Conservation (phyloP, 2,329 filamentous ascomycete genomes). For the Tolypocladium cylindrosporum region DNA sequence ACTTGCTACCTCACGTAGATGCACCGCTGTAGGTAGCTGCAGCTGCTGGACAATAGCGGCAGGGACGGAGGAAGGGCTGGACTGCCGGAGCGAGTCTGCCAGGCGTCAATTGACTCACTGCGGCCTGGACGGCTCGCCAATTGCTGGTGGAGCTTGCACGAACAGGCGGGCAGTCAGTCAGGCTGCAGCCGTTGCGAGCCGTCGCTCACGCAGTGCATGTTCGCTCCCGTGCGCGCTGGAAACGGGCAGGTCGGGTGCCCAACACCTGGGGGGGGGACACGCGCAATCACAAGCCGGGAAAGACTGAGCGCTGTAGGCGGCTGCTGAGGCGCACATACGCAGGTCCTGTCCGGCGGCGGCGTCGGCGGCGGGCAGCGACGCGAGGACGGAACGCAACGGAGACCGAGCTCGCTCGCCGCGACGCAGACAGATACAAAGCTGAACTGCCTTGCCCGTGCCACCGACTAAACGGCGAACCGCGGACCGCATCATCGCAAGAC, state of each 20-base stretch:
- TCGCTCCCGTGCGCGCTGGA: too few relatives aligned
- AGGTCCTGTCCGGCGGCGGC: background rate
- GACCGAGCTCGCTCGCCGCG: slow-evolving; percentile 1
- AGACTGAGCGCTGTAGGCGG: background rate
- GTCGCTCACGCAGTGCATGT: too few relatives aligned
- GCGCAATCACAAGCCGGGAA: too few relatives aligned
- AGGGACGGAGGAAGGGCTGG: background rate
- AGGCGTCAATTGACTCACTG: background rate
- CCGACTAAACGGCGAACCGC: background rate
- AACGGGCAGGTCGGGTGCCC: too few relatives aligned
- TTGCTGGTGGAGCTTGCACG: too few relatives aligned
- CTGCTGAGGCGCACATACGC: background rate
- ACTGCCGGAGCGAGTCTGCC: too few relatives aligned
- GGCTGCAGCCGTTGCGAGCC: too few relatives aligned
- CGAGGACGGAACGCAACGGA: background rate
- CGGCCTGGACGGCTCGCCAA: background rate
- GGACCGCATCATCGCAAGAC: background rate
- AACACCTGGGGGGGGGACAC: too few relatives aligned
- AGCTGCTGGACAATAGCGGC: background rate
- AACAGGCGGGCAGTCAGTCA: too few relatives aligned
- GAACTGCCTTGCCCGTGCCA: background rate
- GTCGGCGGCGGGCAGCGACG: background rate
- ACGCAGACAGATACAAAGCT: background rate
- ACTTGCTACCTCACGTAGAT: too few relatives aligned
- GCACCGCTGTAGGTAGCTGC: background rate